These are phyloP conservation scores for Leccinum fibrillosum DNA, from an alignment of 768 basidiomycete genomes.

Conservation along the genomic window DNA sequence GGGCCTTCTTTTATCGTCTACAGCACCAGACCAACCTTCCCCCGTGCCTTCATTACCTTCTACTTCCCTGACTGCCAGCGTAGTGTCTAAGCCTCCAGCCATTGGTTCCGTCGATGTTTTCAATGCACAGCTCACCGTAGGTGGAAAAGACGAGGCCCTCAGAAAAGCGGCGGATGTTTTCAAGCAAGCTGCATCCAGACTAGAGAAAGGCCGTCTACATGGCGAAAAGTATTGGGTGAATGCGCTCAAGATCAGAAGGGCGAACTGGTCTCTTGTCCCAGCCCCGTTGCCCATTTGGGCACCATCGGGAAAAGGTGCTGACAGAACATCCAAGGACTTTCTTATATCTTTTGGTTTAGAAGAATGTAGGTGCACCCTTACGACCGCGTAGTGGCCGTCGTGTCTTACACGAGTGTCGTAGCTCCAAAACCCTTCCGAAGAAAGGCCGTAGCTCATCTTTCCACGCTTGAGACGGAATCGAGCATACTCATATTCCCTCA, in stretches of 20 bases:
- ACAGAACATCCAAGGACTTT: slow-evolving; percentile 80
- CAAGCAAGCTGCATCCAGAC: slow-evolving; percentile 62
- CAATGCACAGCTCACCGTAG: slow-evolving; percentile 67
- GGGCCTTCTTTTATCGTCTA: slow-evolving; percentile 49
- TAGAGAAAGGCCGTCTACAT: slow-evolving; percentile 58
- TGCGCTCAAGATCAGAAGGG: slow-evolving; percentile 70
- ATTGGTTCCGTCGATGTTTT: slow-evolving; percentile 68
- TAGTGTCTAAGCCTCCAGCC: slow-evolving; percentile 63
- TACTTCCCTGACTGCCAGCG: slow-evolving; percentile 53
- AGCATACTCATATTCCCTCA: slow-evolving; percentile 57
- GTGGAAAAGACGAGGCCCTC: slow-evolving; percentile 78
- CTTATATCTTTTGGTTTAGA: slow-evolving; percentile 77
- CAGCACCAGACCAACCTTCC: slow-evolving; percentile 33
- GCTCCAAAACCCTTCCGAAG: slow-evolving; percentile 63
- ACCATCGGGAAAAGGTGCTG: slow-evolving; percentile 70
- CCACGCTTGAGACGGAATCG: slow-evolving; percentile 42
- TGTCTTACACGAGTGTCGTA: slow-evolving; percentile 28
- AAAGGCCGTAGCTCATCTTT: slow-evolving; percentile 67
- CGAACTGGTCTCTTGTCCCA: slow-evolving; percentile 79
- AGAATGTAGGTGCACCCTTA: slow-evolving; percentile 56
- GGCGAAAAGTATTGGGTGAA: slow-evolving; percentile 81
- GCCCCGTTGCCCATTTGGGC: slow-evolving; percentile 74
- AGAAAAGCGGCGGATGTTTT: slow-evolving; percentile 72
- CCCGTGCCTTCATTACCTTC: slow-evolving; percentile 28
- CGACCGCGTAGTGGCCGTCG: not conserved